Evolutionary conservation across 1,284 basidiomycete species (phyloP).

Genomic region (Calocybe gambosa): DNA sequence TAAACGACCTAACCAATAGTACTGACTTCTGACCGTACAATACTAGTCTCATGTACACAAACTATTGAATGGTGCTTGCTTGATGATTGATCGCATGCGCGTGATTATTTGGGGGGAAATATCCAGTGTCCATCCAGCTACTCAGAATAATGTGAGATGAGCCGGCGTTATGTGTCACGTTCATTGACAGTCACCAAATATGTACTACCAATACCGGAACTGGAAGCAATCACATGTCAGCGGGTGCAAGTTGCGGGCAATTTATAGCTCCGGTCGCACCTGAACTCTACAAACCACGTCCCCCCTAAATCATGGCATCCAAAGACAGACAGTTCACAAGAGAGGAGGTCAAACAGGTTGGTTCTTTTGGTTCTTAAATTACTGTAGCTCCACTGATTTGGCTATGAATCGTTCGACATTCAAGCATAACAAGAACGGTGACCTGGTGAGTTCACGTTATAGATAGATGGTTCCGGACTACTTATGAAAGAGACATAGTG

Average conservation of each 20-base stretch:
- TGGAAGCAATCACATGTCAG: conserved; percentile 11
- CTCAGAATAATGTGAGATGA: too few species aligned
- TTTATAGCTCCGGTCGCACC: not conserved
- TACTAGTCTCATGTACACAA: too few species aligned
- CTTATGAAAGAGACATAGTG: conserved; percentile 40
- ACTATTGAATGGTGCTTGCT: too few species aligned
- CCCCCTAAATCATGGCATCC: conserved; percentile 11
- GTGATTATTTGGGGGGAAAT: too few species aligned
- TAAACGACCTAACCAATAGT: not conserved
- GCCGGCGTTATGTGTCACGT: too few species aligned
- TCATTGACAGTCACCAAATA: too few species aligned
- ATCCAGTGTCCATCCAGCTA: too few species aligned
- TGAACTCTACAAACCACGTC: not conserved
- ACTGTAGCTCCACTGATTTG: conserved; percentile 1
- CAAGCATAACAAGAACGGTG: conserved; percentile 16
- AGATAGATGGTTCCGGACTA: not conserved
- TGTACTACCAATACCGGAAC: not conserved
- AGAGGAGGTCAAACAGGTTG: conserved; percentile 51
- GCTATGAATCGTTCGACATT: not conserved
- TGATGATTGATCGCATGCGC: too few species aligned
- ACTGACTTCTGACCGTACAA: too few species aligned
- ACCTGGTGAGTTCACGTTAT: conserved; percentile 11
- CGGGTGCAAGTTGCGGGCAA: not conserved
- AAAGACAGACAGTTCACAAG: conserved; percentile 26
- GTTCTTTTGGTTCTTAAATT: not conserved